Percentiles rank a stretch among this genome's conserved stretches.
Conservation (phyloP, 2,329 filamentous ascomycete genomes). For the Claviceps paspali region DNA sequence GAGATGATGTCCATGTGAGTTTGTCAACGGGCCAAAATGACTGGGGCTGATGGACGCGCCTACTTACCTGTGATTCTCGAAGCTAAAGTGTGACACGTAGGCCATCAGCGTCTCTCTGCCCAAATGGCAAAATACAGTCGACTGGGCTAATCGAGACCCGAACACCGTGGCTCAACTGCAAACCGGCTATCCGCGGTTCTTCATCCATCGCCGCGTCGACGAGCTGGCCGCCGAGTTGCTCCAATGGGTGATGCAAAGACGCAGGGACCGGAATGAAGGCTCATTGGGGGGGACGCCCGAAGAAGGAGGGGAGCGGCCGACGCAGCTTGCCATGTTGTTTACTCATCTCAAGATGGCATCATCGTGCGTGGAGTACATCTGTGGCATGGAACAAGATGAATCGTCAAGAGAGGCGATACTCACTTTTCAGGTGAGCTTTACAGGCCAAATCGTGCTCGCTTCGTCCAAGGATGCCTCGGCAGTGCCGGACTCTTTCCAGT, state of each 20-base stretch:
- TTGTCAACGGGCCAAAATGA: no score
- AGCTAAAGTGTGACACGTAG: conserved; percentile 5
- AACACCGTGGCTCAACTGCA: conserved; percentile 10
- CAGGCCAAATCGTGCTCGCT: background rate
- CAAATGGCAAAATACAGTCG: conserved; percentile 13
- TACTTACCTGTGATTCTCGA: no score
- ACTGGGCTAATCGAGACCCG: conserved; percentile 12
- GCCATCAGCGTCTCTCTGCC: conserved; percentile 17
- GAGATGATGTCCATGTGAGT: background rate
- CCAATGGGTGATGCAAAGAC: conserved; percentile 6
- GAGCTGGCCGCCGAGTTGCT: conserved; percentile 10
- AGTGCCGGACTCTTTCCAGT: background rate
- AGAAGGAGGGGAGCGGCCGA: background rate
- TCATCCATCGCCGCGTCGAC: conserved; percentile 11
- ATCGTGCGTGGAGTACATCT: conserved; percentile 10
- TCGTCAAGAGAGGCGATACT: background rate
- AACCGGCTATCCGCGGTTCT: conserved; percentile 16
- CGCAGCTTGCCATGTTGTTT: conserved; percentile 6
- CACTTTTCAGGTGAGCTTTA: background rate
- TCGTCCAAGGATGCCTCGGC: background rate
- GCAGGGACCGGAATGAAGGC: no score
- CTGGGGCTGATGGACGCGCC: no score
- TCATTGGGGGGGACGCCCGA: no score
- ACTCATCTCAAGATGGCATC: conserved; percentile 1
- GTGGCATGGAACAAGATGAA: background rate